These are phyloP conservation scores for Cadophora malorum DNA, from an alignment of 2,329 filamentous ascomycete species.

Conservation along the genomic window DNA sequence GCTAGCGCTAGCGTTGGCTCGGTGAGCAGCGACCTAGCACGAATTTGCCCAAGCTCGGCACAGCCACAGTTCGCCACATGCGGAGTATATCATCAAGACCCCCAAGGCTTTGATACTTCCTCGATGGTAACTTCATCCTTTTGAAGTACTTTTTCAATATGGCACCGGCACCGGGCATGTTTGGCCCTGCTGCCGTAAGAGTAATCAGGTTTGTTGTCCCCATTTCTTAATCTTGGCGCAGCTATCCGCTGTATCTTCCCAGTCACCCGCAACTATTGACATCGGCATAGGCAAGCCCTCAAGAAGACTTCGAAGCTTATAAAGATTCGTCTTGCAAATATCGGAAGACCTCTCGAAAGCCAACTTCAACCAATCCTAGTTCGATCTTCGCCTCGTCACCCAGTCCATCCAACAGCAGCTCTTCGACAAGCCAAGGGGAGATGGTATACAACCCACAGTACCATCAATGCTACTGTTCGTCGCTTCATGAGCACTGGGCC, in stretches of 20 bases:
- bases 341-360: constrained; percentile 50
- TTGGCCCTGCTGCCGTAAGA: constrained; percentile 45
- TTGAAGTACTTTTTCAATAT: constrained; percentile 34
- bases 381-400: constrained; percentile 61
- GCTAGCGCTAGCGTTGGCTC: neutral
- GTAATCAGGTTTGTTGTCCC: constrained; percentile 40
- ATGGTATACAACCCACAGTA: constrained; percentile 64
- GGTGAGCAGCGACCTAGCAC: neutral
- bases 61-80: constrained; percentile 20
- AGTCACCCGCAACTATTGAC: constrained; percentile 28
- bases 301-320: constrained; percentile 54
- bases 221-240: neutral
- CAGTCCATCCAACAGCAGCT: constrained; percentile 61
- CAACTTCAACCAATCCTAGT: constrained; percentile 66
- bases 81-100: constrained; percentile 10
- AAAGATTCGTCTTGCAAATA: constrained; percentile 51
- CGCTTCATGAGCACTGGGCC: constrained; percentile 45
- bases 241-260: constrained; percentile 1
- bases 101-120: neutral
- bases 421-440: constrained; percentile 69
- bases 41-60: neutral
- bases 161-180: constrained; percentile 43
- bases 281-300: constrained; percentile 51
- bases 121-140: neutral
- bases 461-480: constrained; percentile 58